These are phyloP conservation scores for Periconia digitata DNA, from an alignment of 2,329 filamentous ascomycete species.

Conservation along the genomic window DNA sequence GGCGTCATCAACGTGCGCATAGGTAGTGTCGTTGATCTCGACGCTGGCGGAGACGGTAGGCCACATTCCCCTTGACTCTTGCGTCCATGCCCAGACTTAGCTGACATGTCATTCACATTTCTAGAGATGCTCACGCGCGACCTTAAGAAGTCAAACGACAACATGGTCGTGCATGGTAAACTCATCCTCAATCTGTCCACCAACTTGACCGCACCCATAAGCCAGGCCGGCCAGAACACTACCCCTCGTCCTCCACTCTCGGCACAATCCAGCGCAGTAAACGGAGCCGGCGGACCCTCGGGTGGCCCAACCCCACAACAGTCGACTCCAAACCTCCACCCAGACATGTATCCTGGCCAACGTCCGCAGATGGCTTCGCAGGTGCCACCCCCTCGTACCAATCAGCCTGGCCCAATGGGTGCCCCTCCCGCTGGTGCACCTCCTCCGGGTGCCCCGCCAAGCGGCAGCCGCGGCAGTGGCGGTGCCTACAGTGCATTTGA, in stretches of 20 bases:
- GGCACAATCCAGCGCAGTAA: constrained; percentile 36
- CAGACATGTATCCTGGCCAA: constrained; percentile 41
- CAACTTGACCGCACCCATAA: constrained; percentile 73
- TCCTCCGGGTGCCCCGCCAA: constrained; percentile 10
- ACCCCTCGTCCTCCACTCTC: constrained; percentile 44
- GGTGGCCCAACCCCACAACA: constrained; percentile 44
- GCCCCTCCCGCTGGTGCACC: constrained; percentile 34
- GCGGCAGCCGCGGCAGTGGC: background rate
- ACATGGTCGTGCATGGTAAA: constrained; percentile 96
- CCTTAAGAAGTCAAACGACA: constrained; percentile 96
- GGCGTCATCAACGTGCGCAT: constrained; percentile 97
- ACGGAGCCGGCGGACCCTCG: constrained; percentile 37
- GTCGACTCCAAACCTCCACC: constrained; percentile 41
- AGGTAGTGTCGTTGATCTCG: constrained; percentile 89
- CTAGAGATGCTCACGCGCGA: constrained; percentile 93
- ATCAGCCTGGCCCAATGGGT: constrained; percentile 32
- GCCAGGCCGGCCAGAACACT: constrained; percentile 48
- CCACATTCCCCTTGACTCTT: background rate
- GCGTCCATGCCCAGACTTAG: constrained; percentile 6
- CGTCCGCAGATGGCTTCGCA: constrained; percentile 26
- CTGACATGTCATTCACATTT: constrained; percentile 35
- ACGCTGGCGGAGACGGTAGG: constrained; percentile 86
- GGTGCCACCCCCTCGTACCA: constrained; percentile 28
- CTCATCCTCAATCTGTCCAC: constrained; percentile 95
- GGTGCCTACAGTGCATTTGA: constrained; percentile 82